Evolutionary conservation across 176 grass and related monocot species (phyloP), one percentile per base, ranked within the genome.

Genomic region (Luzula sylvatica): DNA sequence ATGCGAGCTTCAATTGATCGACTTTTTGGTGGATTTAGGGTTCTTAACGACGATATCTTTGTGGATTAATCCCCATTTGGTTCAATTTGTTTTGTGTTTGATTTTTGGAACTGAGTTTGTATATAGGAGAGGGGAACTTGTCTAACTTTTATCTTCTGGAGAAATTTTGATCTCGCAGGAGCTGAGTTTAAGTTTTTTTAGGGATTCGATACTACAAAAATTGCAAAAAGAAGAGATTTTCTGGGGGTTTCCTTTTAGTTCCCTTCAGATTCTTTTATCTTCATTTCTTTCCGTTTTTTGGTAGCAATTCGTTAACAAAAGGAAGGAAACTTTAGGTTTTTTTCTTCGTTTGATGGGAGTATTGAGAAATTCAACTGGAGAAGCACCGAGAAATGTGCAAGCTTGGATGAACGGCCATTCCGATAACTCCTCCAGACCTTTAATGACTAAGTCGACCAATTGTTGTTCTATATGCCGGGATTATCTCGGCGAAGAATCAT

Each of bases 161-260:
- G 60, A 64, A 50, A 64, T 64, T 64, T 64, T 64, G 60, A 27
- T 50, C 60, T 64, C 43, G 46, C 41, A 64, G 60, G 60, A 64
- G 60, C 47, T 64, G 60, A 63, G 25, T 63, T 63, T 63, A 46
- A 30, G 38, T 63, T 60, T 46, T 27, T 14, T 46, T 29, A 27
- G 46, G 20, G 58, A 15, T 5, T 48, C 13, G 17, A 26, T 46
- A 40, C 12, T 3, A 49, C 24, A 61, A 58, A 15, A 23, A 17
- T 61, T 14, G 44, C 14, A 44, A 61, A 25, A 39, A 26, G 18
- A 11, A 26, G 45, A 26, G 38, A 45, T 43, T 5, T 49, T 48
- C 43, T 48, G 60, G 41, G 60, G 60, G 60, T 64, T 30, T 64
- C 43, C 60, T 64, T 64, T 64, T 64, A 64, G 60, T 64, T 64